Percentiles rank a stretch among this genome's conserved stretches.
Evolutionary conservation across 2,329 filamentous ascomycete genomes (phyloP).

Genomic region (Phialemoniopsis sp.): DNA sequence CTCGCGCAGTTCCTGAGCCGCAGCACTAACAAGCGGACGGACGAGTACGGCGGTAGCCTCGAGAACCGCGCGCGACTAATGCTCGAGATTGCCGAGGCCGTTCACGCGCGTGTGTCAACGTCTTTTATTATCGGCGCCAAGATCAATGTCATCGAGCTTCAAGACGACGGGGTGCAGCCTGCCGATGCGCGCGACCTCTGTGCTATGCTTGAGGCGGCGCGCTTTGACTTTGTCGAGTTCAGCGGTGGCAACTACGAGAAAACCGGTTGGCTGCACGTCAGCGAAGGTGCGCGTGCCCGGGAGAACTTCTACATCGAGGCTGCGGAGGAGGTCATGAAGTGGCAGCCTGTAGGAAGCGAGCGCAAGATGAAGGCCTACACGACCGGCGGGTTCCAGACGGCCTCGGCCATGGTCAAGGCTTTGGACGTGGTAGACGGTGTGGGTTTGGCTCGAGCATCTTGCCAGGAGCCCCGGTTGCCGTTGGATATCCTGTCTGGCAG

Average conservation of each 20-base stretch:
- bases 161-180: conserved; percentile 43
- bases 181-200: conserved; percentile 46
- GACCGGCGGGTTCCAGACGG: conserved; percentile 49
- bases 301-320: conserved; percentile 58
- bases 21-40: conserved; percentile 28
- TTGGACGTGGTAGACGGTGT: conserved; percentile 51
- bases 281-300: conserved; percentile 48
- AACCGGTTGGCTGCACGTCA: conserved; percentile 43
- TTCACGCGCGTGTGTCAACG: conserved; percentile 22
- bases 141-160: conserved; percentile 54
- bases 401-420: conserved; percentile 48
- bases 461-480: conserved; percentile 41
- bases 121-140: conserved; percentile 50
- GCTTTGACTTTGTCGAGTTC: conserved; percentile 55
- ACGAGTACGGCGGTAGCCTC: conserved; percentile 34
- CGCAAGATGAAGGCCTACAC: conserved; percentile 46
- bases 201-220: conserved; percentile 40
- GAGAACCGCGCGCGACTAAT: conserved; percentile 42
- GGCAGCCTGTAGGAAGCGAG: conserved; percentile 15
- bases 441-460: conserved; percentile 47
- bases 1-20: conserved; percentile 32
- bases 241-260: conserved; percentile 55
- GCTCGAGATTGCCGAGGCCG: conserved; percentile 36
- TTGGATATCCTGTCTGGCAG: conserved; percentile 39
- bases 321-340: conserved; percentile 41